Conservation (phyloP, 768 basidiomycete genomes). For the Russula foetens region DNA sequence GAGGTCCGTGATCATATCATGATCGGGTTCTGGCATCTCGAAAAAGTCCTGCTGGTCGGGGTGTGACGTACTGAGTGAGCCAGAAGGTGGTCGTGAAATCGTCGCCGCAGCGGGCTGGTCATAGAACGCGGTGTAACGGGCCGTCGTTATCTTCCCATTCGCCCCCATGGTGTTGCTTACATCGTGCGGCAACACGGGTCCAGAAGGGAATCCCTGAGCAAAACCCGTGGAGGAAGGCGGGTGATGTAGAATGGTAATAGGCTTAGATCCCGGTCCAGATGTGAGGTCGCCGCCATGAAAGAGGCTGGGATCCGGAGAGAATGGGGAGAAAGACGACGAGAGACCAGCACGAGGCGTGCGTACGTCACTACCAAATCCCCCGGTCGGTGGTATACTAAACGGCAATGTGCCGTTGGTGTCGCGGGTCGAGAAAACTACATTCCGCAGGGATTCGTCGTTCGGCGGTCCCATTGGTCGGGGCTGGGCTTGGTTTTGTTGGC, state of each 20-base stretch:
- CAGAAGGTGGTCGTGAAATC: constrained; percentile 22
- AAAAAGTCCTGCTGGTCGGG: constrained; percentile 24
- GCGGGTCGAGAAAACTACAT: constrained; percentile 11
- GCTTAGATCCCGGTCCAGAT: constrained; percentile 29
- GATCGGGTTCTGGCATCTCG: constrained; percentile 26
- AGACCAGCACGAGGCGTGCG: constrained; percentile 14
- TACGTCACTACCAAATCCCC: constrained; percentile 10
- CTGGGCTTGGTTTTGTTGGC: constrained; percentile 21
- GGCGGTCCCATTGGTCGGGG: constrained; percentile 16
- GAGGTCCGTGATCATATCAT: constrained; percentile 55
- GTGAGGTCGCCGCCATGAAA: constrained; percentile 30
- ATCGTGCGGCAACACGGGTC: constrained; percentile 26
- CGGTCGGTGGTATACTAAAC: constrained; percentile 13
- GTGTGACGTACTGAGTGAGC: constrained; percentile 8
- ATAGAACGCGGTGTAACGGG: constrained; percentile 36
- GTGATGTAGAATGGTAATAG: constrained; percentile 40
- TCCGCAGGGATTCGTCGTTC: constrained; percentile 15
- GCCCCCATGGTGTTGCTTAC: constrained; percentile 31
- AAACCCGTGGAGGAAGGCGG: constrained; percentile 20
- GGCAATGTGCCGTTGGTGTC: constrained; percentile 9
- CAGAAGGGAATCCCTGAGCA: constrained; percentile 32
- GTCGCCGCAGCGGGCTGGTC: constrained; percentile 32
- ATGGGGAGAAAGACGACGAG: constrained; percentile 52
- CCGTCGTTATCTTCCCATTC: constrained; percentile 32
- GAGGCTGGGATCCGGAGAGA: constrained; percentile 67